A percentile compares a stretch with the other conserved stretches of the same genome.
These are phyloP conservation scores for Carex cristatella DNA, from an alignment of 176 grass and related monocot species.

Conservation along the genomic window DNA sequence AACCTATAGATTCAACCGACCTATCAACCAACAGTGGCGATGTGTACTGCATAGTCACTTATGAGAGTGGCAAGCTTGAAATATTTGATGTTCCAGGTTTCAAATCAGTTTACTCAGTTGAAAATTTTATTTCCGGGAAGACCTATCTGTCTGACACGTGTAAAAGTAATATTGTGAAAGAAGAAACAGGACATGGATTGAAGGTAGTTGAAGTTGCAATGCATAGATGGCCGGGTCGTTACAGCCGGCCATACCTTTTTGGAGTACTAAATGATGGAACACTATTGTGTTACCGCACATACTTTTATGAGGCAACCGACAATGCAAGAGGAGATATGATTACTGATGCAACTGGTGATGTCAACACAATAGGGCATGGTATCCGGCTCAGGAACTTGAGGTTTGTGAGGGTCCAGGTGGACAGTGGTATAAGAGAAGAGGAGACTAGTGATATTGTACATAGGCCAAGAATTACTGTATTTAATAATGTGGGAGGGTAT, in stretches of 20 bases:
- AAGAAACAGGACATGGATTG: constrained; percentile 53
- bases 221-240: constrained; percentile 81
- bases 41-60: constrained; percentile 82
- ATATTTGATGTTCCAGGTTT: constrained; percentile 83
- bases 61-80: constrained; percentile 84
- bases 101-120: constrained; percentile 64
- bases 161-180: constrained; percentile 34
- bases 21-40: constrained; percentile 57
- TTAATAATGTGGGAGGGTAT: constrained; percentile 82
- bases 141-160: constrained; percentile 51
- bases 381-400: constrained; percentile 70
- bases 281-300: constrained; percentile 80
- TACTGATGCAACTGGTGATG: constrained; percentile 30
- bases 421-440: constrained; percentile 58
- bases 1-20: constrained; percentile 52
- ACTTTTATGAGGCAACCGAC: constrained; percentile 51
- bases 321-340: constrained; percentile 28
- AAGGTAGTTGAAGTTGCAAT: constrained; percentile 77
- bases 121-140: constrained; percentile 66
- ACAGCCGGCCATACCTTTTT: constrained; percentile 79
- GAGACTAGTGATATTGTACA: constrained; percentile 22
- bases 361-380: constrained; percentile 27
- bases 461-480: constrained; percentile 69
- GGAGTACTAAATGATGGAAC: constrained; percentile 84
- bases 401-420: constrained; percentile 62